These are phyloP conservation scores for Aspergillus asperescens DNA, from an alignment of 495 filamentous ascomycete species.

Conservation along the genomic window DNA sequence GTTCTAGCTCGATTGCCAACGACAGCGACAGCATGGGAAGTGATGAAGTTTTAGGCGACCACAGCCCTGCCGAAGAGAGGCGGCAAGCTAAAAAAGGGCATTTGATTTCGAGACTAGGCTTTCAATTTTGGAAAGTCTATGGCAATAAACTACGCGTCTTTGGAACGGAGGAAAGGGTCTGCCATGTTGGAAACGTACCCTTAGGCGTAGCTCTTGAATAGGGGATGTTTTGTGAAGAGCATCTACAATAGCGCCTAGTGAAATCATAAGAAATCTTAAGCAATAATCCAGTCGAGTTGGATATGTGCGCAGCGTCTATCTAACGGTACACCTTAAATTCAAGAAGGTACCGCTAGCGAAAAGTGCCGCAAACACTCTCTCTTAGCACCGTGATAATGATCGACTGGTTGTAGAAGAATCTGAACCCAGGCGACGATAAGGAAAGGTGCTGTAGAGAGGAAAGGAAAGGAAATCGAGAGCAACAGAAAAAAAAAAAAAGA, in stretches of 20 bases:
- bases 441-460: conserved; percentile 45
- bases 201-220: background rate
- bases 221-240: background rate
- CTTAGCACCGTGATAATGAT: conserved; percentile 61
- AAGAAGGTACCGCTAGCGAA: conserved; percentile 72
- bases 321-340: conserved; percentile 60
- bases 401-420: conserved; percentile 47
- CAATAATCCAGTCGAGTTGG: background rate
- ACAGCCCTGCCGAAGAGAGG: background rate
- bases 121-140: conserved; percentile 57
- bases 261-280: background rate
- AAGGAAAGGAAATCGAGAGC: conserved; percentile 25
- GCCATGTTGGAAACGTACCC: conserved; percentile 25
- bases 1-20: background rate
- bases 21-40: background rate
- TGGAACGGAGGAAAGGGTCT: conserved; percentile 55
- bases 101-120: conserved; percentile 46
- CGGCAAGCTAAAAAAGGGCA: conserved; percentile 11
- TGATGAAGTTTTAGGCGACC: background rate
- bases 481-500: conserved; percentile 1
- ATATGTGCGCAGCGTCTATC: conserved; percentile 61
- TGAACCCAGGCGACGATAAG: conserved; percentile 61
- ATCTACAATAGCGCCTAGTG: background rate
- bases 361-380: conserved; percentile 49
- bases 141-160: conserved; percentile 62